Percentiles rank a stretch among this genome's conserved stretches.
Conservation (phyloP, 2,329 filamentous ascomycete genomes). For the Teratosphaeria epicoccoides region DNA sequence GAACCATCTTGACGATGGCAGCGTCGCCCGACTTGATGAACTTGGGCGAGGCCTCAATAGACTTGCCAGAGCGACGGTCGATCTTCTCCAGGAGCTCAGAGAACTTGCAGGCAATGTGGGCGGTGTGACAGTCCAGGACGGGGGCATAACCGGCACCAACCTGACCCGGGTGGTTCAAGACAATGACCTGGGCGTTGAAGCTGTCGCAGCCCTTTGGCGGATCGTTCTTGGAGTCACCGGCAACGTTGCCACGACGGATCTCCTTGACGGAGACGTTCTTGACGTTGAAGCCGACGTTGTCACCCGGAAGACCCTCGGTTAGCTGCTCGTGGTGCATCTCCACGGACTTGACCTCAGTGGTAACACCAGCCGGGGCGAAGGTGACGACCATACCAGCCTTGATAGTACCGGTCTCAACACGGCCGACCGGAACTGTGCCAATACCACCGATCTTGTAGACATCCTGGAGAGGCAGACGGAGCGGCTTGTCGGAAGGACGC, state of each 20-base stretch:
- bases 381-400: constrained; percentile 83
- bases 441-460: constrained; percentile 99
- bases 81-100: constrained; percentile 99
- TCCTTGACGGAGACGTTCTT: constrained; percentile 99
- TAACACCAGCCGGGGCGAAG: constrained; percentile 96
- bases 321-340: constrained; percentile 99
- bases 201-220: constrained; percentile 77
- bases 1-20: constrained; percentile 99
- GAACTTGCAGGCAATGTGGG: constrained; percentile 99
- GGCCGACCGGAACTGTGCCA: constrained; percentile 98
- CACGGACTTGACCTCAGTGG: constrained; percentile 99
- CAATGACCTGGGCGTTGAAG: constrained; percentile 99
- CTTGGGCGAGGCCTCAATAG: constrained; percentile 83
- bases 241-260: constrained; percentile 99
- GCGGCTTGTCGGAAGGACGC: constrained; percentile 97
- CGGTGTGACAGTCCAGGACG: constrained; percentile 99
- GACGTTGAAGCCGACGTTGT: constrained; percentile 99
- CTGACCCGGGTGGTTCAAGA: constrained; percentile 99
- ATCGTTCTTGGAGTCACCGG: constrained; percentile 99
- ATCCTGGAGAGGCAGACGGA: constrained; percentile 99
- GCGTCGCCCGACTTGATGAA: constrained; percentile 99
- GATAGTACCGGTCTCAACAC: constrained; percentile 99
- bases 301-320: constrained; percentile 83
- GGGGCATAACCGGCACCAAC: constrained; percentile 98
- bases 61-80: constrained; percentile 99